These are phyloP conservation scores for Botryotinia convoluta DNA, from an alignment of 2,329 filamentous ascomycete species.

Conservation along the genomic window DNA sequence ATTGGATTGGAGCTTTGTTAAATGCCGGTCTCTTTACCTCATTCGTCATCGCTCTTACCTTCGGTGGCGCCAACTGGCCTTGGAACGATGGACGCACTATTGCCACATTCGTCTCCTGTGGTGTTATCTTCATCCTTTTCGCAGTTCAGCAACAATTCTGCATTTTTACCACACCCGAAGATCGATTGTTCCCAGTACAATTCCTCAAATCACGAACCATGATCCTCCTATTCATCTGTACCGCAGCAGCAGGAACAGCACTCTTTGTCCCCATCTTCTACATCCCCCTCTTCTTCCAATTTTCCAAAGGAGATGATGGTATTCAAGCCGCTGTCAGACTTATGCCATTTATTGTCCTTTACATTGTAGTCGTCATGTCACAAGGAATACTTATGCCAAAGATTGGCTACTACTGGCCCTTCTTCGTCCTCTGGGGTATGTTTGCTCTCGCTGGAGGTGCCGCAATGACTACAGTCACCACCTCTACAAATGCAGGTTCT, in stretches of 20 bases:
- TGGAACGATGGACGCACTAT: slow-evolving; percentile 25
- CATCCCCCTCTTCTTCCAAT: slow-evolving; percentile 50
- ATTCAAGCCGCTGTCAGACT: slow-evolving; percentile 40
- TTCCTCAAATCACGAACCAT: slow-evolving; percentile 38
- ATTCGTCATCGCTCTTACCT: slow-evolving; percentile 18
- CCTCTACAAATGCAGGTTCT: slow-evolving; percentile 27
- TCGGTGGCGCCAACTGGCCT: slow-evolving; percentile 17
- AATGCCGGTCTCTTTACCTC: slow-evolving; percentile 25
- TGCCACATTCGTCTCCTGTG: slow-evolving; percentile 43
- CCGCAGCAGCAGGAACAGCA: slow-evolving; percentile 38
- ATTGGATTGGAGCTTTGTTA: slow-evolving; percentile 37
- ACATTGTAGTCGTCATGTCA: slow-evolving; percentile 41
- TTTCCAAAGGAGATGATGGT: slow-evolving; percentile 40
- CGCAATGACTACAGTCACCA: slow-evolving; percentile 33
- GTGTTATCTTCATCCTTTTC: slow-evolving; percentile 35
- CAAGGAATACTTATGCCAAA: slow-evolving; percentile 42
- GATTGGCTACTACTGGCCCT: slow-evolving; percentile 35
- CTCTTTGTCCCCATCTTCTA: slow-evolving; percentile 45
- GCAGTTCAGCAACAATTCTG: slow-evolving; percentile 25
- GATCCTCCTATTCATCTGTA: slow-evolving; percentile 32
- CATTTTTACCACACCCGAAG: slow-evolving; percentile 27
- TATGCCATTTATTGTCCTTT: slow-evolving; percentile 42
- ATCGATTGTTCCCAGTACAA: slow-evolving; percentile 28
- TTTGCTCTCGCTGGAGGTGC: slow-evolving; percentile 30
- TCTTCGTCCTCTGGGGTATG: slow-evolving; percentile 18